Evolutionary conservation across 2,329 filamentous ascomycete species (phyloP).

Genomic region (Cadophora luteo-olivacea): DNA sequence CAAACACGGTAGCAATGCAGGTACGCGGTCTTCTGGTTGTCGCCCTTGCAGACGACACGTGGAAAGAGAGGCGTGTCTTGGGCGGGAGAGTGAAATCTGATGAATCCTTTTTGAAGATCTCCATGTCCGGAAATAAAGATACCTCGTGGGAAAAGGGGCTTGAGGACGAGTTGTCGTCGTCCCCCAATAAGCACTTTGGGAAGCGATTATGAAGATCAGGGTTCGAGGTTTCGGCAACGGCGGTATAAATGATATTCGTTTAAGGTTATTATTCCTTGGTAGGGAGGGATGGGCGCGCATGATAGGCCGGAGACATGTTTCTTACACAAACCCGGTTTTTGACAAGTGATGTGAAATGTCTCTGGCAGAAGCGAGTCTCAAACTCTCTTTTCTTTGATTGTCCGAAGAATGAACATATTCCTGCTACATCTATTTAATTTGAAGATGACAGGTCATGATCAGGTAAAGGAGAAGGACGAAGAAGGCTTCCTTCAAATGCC

Average conservation of each 20-base stretch:
- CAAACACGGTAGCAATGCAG: neutral
- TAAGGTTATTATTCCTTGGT: constrained; percentile 12
- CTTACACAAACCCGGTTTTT: constrained; percentile 3
- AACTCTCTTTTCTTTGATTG: neutral
- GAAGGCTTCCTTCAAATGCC: neutral
- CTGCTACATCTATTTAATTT: too few relatives aligned
- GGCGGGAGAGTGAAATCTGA: neutral
- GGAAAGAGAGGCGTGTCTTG: neutral
- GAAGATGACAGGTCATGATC: too few relatives aligned
- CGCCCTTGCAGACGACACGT: constrained; percentile 12
- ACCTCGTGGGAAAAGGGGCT: neutral
- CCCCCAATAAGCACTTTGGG: neutral
- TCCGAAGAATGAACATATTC: neutral
- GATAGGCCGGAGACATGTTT: neutral
- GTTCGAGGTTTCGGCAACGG: constrained; percentile 8
- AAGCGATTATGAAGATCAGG: neutral
- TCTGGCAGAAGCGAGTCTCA: neutral
- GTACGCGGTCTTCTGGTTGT: neutral
- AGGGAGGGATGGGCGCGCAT: neutral
- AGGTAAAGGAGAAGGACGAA: neutral
- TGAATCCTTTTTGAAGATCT: neutral
- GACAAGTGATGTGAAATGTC: neutral
- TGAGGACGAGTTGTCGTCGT: neutral
- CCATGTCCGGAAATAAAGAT: neutral
- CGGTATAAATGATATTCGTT: constrained; percentile 8